phyloP scores from a whole-genome alignment of 257 asterid species.

The Plantago elongata region DNA sequence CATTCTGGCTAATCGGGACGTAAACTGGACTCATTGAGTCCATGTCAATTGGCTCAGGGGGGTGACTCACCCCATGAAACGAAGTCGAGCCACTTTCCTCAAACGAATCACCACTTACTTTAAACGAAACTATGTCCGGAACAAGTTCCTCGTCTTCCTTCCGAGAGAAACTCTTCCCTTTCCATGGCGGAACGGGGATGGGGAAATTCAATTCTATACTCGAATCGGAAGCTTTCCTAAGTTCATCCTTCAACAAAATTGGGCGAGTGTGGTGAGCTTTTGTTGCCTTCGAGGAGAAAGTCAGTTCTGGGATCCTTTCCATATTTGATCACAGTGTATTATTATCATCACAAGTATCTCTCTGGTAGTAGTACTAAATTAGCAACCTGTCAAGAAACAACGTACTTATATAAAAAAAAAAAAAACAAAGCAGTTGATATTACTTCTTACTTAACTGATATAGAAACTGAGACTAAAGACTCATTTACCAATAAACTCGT shows the following conservation, averaged over 20 bases:
- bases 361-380: background rate
- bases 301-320: conserved; percentile 60
- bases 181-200: conserved; percentile 41
- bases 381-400: conserved; percentile 26
- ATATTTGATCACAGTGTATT: conserved; percentile 45
- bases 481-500: conserved; percentile 1
- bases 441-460: conserved; percentile 11
- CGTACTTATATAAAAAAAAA: conserved; percentile 3
- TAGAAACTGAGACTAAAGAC: background rate
- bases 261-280: conserved; percentile 32
- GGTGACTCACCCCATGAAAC: conserved; percentile 82
- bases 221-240: conserved; percentile 26
- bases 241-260: conserved; percentile 35
- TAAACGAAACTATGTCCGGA: conserved; percentile 37
- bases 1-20: conserved; percentile 57
- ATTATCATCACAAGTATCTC: conserved; percentile 54
- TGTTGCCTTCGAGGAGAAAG: conserved; percentile 27
- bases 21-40: conserved; percentile 72
- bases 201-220: conserved; percentile 34
- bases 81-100: conserved; percentile 64
- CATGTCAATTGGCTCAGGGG: conserved; percentile 64
- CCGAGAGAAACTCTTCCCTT: conserved; percentile 43
- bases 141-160: conserved; percentile 39
- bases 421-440: conserved; percentile 9
- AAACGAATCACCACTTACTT: conserved; percentile 38